These are phyloP conservation scores for Lasiosphaeria ovina DNA, from an alignment of 495 filamentous ascomycete species.

Conservation along the genomic window DNA sequence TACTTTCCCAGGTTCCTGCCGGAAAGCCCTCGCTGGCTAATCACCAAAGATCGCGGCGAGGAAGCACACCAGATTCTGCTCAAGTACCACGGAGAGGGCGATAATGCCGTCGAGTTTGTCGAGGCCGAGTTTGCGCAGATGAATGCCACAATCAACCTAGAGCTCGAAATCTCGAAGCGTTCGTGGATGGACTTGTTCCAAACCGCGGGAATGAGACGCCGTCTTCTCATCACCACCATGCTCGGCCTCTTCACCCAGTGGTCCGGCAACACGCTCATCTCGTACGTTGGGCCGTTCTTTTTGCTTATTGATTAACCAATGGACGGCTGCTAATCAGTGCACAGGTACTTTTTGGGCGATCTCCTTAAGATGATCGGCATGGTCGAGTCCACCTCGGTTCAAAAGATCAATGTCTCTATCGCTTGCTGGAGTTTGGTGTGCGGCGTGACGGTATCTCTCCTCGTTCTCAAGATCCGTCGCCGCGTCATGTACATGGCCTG, in stretches of 20 bases:
- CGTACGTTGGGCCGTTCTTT: slow-evolving; percentile 30
- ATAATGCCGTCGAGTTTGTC: slow-evolving; percentile 54
- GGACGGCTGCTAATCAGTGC: not conserved
- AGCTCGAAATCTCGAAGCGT: slow-evolving; percentile 52
- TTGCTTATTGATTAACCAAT: too few species aligned
- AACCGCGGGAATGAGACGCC: slow-evolving; percentile 54
- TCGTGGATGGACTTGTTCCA: slow-evolving; percentile 57
- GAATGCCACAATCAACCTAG: slow-evolving; percentile 55
- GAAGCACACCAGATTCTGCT: slow-evolving; percentile 57
- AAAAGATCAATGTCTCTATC: slow-evolving; percentile 58
- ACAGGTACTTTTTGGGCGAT: slow-evolving; percentile 54
- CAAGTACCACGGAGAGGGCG: slow-evolving; percentile 63
- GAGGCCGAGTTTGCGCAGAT: slow-evolving; percentile 63
- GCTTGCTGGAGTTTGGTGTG: slow-evolving; percentile 57
- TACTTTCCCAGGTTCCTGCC: slow-evolving; percentile 47
- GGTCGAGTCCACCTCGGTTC: slow-evolving; percentile 50
- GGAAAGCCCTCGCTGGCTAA: slow-evolving; percentile 60
- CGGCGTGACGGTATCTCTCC: slow-evolving; percentile 51
- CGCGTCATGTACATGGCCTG: slow-evolving; percentile 59
- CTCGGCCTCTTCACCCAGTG: slow-evolving; percentile 64
- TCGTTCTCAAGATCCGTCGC: slow-evolving; percentile 51
- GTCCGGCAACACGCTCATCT: slow-evolving; percentile 64
- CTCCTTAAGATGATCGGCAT: slow-evolving; percentile 49
- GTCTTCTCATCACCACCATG: slow-evolving; percentile 55
- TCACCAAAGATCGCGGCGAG: slow-evolving; percentile 57